Base-by-base conservation (phyloP, 352 stramenopile genomes). In the Phytophthora parvispora region DNA sequence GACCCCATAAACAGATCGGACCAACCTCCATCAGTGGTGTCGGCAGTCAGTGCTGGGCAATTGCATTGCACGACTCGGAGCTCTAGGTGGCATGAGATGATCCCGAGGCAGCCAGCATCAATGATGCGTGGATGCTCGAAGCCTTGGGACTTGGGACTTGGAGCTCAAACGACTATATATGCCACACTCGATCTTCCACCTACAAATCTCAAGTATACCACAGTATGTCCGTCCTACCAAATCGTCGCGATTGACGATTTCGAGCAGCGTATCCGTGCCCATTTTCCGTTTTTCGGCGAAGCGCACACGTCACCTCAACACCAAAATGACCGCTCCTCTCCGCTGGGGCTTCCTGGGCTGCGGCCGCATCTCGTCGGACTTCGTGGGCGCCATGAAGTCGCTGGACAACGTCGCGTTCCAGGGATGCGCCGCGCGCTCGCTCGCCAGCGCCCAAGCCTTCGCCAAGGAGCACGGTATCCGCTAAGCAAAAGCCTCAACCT, bases 281-380 rank as follows among this genome's bases (percentile, higher is more conserved):
- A 53, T 24, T 57, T 58, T 32, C 27, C 43, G 27, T 63, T 63
- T 56, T 56, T 36, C 49, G 13, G 28, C 28, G 24, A 42, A 9
- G n/a, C 6, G 16, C 49, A 25, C 49, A 56, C 18, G 12, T 34
- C n/a, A n/a, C n/a, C n/a, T n/a, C n/a, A n/a, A n/a, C n/a, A n/a
- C n/a, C n/a, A n/a, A n/a, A n/a, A 72, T 72, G 64, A 59, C 50
- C 20, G 9, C 29, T n/a, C 59, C 69, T 43, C 75, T 83, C 7
- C 75, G 72, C 25, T 86, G 78, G 75, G 78, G 78, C 8, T 86
- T 83, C 58, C 70, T 86, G 51, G 80, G 82, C 51, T 90, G 80
- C 64, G 82, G 80, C 34, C 77, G 77, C 38, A 90, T 90, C 63
- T 76, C 67, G 2, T 71, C 69, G 51, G 81, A 86, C 66, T 90